Evolutionary conservation across 768 basidiomycete genomes (phyloP).

Genomic region (Mycena alexandri): DNA sequence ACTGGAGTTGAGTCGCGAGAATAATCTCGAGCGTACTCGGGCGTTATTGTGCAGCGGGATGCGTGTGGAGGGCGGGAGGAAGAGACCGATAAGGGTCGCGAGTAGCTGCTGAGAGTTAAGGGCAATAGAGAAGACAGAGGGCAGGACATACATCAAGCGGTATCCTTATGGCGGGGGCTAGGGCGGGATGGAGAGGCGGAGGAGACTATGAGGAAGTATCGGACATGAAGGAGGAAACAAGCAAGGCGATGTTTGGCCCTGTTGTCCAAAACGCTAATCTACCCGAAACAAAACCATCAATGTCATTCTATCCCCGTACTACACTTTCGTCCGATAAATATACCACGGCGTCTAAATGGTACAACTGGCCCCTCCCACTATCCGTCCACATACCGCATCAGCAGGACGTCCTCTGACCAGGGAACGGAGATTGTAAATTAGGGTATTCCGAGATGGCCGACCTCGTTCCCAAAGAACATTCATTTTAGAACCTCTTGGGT

Average conservation of each 20-base stretch:
- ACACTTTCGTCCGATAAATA: background rate
- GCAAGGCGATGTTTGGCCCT: conserved; percentile 4
- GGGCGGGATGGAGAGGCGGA: conserved; percentile 49
- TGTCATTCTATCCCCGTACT: no score
- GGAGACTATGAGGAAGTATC: no score
- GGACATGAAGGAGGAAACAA: conserved; percentile 26
- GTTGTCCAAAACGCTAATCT: conserved; percentile 20
- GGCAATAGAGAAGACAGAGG: conserved; percentile 36
- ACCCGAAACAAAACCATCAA: conserved; percentile 5
- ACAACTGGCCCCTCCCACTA: no score
- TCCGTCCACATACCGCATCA: background rate
- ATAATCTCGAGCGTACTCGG: conserved; percentile 72
- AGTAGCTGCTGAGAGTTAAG: conserved; percentile 64
- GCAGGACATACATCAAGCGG: conserved; percentile 58
- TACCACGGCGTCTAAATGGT: no score
- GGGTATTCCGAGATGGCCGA: conserved; percentile 7
- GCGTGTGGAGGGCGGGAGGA: conserved; percentile 57
- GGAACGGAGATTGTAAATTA: background rate
- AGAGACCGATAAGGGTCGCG: conserved; percentile 95
- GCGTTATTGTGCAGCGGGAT: conserved; percentile 41
- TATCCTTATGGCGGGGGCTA: conserved; percentile 62
- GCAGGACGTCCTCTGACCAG: background rate
- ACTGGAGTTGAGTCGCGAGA: conserved; percentile 65
- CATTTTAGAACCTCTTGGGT: no score
- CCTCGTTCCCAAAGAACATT: no score